Conservation (phyloP, 176 grass and related monocot genomes). For the Urochloa ruziziensis region DNA sequence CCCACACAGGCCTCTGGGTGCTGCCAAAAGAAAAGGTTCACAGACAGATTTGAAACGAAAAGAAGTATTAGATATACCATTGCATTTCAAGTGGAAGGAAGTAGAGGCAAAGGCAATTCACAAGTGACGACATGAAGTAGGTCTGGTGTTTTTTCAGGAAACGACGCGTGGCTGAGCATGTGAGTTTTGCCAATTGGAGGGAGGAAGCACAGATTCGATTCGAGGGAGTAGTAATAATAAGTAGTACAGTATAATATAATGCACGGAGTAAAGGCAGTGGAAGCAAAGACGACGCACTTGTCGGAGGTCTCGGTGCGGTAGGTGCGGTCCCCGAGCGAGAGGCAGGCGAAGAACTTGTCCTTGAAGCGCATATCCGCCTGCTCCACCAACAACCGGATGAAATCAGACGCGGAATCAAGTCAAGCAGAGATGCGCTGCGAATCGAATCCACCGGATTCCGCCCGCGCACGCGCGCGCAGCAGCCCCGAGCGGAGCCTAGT, state of each 20-base stretch:
- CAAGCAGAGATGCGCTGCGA: neutral
- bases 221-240: too few relatives aligned
- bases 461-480: neutral
- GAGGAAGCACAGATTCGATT: too few relatives aligned
- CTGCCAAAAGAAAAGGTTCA: conserved; percentile 39
- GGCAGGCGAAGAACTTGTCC: conserved; percentile 93
- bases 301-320: conserved; percentile 84
- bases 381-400: neutral
- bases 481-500: neutral
- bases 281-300: conserved; percentile 35
- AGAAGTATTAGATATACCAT: neutral
- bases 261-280: too few relatives aligned
- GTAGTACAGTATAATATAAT: too few relatives aligned
- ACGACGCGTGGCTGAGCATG: too few relatives aligned
- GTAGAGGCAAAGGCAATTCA: neutral
- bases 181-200: too few relatives aligned
- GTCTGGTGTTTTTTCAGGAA: neutral
- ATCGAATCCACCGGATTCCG: neutral
- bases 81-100: too few relatives aligned
- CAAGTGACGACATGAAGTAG: neutral
- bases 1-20: conserved; percentile 78
- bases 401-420: neutral
- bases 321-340: conserved; percentile 87
- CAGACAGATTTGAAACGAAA: conserved; percentile 10
- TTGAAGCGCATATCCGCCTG: conserved; percentile 95